These are phyloP conservation scores for Wickerhamomyces alni DNA, from an alignment of 805 yeast genomes.

Conservation along the genomic window DNA sequence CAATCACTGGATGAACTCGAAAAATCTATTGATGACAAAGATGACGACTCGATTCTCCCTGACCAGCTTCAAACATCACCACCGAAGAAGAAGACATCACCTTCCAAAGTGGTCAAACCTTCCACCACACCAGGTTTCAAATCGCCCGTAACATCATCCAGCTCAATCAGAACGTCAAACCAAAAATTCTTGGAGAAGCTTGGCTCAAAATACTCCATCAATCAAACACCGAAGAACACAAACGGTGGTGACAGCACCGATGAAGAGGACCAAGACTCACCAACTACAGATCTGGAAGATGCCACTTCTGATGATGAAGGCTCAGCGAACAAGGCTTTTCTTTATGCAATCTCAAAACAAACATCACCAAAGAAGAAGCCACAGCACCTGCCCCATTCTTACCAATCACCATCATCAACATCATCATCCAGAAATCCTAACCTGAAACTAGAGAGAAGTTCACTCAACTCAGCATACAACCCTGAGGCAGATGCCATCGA, in stretches of 20 bases:
- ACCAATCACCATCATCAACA: too few relatives aligned
- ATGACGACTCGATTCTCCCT: background rate
- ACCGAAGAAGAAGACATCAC: constrained; percentile 1
- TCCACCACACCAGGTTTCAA: constrained; percentile 1
- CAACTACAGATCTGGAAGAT: background rate
- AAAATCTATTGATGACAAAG: constrained; percentile 11
- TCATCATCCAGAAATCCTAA: constrained; percentile 22
- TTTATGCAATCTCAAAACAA: constrained; percentile 30
- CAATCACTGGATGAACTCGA: constrained; percentile 24
- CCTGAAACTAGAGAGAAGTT: constrained; percentile 15
- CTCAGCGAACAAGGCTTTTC: constrained; percentile 34
- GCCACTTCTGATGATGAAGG: constrained; percentile 15
- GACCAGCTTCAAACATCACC: background rate
- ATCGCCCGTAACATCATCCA: background rate
- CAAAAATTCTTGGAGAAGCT: background rate
- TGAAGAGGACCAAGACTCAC: constrained; percentile 5
- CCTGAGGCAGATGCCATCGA: constrained; percentile 29
- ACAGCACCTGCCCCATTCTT: too few relatives aligned
- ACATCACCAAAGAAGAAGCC: constrained; percentile 24
- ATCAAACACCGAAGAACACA: background rate
- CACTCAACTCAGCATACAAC: constrained; percentile 16
- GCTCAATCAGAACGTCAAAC: constrained; percentile 9
- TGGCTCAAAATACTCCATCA: background rate
- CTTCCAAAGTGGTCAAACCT: background rate
- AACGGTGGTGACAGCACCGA: background rate